These are phyloP conservation scores for Penicillium steckii DNA, from an alignment of 495 filamentous ascomycete genomes.

Conservation along the genomic window DNA sequence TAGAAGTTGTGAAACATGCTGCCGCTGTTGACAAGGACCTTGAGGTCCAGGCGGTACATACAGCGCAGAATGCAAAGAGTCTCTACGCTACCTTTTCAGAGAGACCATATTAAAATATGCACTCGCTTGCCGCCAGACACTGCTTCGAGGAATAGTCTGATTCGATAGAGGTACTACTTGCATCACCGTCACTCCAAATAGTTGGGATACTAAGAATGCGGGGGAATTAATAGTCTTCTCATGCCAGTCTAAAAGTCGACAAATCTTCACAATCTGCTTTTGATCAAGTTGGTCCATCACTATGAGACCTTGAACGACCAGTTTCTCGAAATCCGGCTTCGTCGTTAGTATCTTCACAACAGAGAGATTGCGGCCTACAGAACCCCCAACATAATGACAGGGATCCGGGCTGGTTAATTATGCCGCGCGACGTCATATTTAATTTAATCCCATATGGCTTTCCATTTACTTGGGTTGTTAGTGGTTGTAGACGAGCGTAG, in stretches of 20 bases:
- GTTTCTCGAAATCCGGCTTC: not conserved
- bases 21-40: conserved; percentile 2
- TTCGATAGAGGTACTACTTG: not conserved
- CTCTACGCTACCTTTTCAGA: not conserved
- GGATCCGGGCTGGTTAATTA: conserved; percentile 5
- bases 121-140: conserved; percentile 1
- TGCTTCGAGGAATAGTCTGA: not conserved
- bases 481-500: conserved; percentile 8
- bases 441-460: conserved; percentile 2
- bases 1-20: not conserved
- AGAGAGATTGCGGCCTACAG: not conserved
- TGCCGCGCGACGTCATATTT: conserved; percentile 18
- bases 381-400: not conserved
- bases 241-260: conserved; percentile 2
- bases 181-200: not conserved
- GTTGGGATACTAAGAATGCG: not conserved
- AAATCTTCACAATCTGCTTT: not conserved
- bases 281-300: not conserved
- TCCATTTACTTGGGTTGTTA: not conserved
- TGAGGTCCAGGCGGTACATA: conserved; percentile 1
- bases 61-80: conserved; percentile 4
- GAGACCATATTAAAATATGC: conserved; percentile 4
- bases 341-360: not conserved
- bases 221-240: not conserved
- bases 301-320: not conserved